Evolutionary conservation across 2,329 filamentous ascomycete species (phyloP), one percentile per base, ranked within the genome.

Genomic region (Tolypocladium guangdongense): DNA sequence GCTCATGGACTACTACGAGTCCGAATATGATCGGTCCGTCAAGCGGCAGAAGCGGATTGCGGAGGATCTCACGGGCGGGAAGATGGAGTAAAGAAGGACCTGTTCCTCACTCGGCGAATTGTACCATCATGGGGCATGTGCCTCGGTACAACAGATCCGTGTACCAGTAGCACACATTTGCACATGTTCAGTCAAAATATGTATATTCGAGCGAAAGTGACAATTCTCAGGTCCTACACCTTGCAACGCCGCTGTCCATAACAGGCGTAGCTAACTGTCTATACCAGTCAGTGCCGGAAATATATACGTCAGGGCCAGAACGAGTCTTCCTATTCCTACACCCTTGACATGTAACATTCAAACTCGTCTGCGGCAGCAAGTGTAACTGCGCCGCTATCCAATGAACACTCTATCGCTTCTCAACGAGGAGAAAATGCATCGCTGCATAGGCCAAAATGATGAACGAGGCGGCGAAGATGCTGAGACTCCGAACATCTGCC

Each of bases 381-480:
- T 27, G 24, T 27, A 16, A 27, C 18, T 14, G 14, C 18, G 18
- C 43, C 5, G 27, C 27, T 46, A 32, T 30, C 27, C 24, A 36
- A 12, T 22, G n/a, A 32, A 48, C 20, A 20, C 32, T 79, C 60
- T 69, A 74, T 59, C 71, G 64, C 77, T 84, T 92, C 78, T 99
- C 93, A 24, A 99, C 83, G 49, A 99, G 81, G 63, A 99, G 71
- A 56, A 97, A 72, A 74, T 99, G 93, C 90, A 99, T 95, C 18
- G 92, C 91, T 33, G 73, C 75, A 68, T 97, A 99, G 7, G 93
- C 92, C 59, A 97, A 75, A 46, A 96, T 72, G 49, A 97, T 83
- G 65, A 97, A 99, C 0, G 82, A 78, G 0, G 80, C 86, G 1
- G 87, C 90, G 69, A 96, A 95, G 12, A 93, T 76, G 7, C 82